These are phyloP conservation scores for Exsudoporus frostii DNA, from an alignment of 768 basidiomycete species.

Conservation along the genomic window DNA sequence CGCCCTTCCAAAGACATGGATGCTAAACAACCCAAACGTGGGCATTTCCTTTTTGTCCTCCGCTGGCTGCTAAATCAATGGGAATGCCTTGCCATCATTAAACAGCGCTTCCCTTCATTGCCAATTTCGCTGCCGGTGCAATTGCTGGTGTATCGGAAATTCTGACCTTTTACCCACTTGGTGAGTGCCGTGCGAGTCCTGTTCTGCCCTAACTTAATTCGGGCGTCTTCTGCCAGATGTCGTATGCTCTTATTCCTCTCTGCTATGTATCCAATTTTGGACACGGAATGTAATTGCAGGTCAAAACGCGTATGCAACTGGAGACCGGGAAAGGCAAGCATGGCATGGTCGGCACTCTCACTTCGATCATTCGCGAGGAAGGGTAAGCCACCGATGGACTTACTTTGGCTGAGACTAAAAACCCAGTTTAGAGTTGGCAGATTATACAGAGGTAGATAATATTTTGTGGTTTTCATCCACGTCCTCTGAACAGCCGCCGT, in stretches of 20 bases:
- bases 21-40: conserved; percentile 34
- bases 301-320: conserved; percentile 99
- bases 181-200: conserved; percentile 40
- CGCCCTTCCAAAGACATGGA: conserved; percentile 18
- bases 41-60: background rate
- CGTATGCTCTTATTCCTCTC: conserved; percentile 45
- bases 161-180: conserved; percentile 85
- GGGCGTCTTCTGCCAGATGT: conserved; percentile 58
- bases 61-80: background rate
- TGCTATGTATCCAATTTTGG: background rate
- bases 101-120: conserved; percentile 76
- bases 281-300: conserved; percentile 42
- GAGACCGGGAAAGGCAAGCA: conserved; percentile 73
- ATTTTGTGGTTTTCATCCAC: background rate
- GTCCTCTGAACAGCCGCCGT: background rate
- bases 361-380: conserved; percentile 81
- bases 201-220: background rate
- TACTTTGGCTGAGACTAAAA: background rate
- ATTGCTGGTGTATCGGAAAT: conserved; percentile 90
- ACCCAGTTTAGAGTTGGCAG: conserved; percentile 56
- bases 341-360: conserved; percentile 82
- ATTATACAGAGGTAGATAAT: conserved; percentile 73
- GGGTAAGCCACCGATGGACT: conserved; percentile 53
- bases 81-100: conserved; percentile 6
- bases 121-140: conserved; percentile 93